Evolutionary conservation across 2,329 filamentous ascomycete species (phyloP), one percentile per base, ranked within the genome.

Genomic region (Hymenoscyphus fructigenus): DNA sequence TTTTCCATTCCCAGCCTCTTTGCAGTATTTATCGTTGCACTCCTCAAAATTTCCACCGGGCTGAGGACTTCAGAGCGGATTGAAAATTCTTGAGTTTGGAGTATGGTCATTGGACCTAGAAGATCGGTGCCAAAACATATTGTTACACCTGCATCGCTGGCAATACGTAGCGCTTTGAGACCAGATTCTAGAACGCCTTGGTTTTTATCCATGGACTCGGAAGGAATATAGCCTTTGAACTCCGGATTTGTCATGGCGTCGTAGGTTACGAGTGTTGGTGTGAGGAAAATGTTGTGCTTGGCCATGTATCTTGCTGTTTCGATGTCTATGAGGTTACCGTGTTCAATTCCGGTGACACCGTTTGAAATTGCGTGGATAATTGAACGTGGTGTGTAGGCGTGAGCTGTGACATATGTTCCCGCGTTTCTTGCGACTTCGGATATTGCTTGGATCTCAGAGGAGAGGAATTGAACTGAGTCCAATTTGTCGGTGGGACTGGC

Each of bases 291-390:
- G 0, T 76, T 77, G 56, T 77, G 79, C 65, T 79, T 76, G 0
- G 80, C 83, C 82, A 86, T 85, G 60, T 82, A 75, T 57, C 76
- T 72, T 0, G 84, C 81, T 2, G 81, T 82, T 32, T 82, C 78
- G 70, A 86, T 84, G 75, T 91, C 88, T 60, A 88, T 77, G n/a
- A 88, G 77, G 15, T 85, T 82, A 28, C 86, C 87, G 68, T 87
- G 85, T 66, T 88, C 85, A 67, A 87, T 86, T 0, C 83, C 83
- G n/a, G 70, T 77, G 0, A 83, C 82, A 7, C 84, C 85, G 59
- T 86, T 83, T 17, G 81, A 78, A 23, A 88, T 77, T 1, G 83
- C 82, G 65, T 85, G 83, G 5, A 79, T 78, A 44, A 88, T 86
- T 0, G 84, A 80, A 53, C 76, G 72, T 2, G 83, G 79, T 0